Evolutionary conservation across 345 rosid species (phyloP).

Genomic region (Brassica carinata): DNA sequence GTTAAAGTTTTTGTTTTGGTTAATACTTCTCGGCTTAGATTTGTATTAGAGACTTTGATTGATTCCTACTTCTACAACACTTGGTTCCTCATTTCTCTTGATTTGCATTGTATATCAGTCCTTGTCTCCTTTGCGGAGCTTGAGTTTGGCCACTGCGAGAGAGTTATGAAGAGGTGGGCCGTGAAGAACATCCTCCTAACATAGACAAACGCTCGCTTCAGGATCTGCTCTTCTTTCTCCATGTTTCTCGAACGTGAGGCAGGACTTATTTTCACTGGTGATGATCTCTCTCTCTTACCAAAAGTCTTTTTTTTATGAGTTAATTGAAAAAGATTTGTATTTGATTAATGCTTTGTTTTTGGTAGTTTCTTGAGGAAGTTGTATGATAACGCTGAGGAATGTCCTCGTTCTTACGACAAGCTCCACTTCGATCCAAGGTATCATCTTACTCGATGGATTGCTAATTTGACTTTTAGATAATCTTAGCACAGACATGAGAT

Average conservation of each 20-base stretch:
- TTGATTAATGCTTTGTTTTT: slow-evolving; percentile 18
- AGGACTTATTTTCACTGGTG: slow-evolving; percentile 93
- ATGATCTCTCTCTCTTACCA: background rate
- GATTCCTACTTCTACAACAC: background rate
- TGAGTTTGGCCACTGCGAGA: slow-evolving; percentile 65
- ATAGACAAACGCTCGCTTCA: slow-evolving; percentile 64
- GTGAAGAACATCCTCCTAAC: slow-evolving; percentile 47
- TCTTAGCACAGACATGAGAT: slow-evolving; percentile 10
- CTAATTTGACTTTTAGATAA: slow-evolving; percentile 12
- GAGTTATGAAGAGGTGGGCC: slow-evolving; percentile 72
- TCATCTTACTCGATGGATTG: background rate
- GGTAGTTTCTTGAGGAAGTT: slow-evolving; percentile 87
- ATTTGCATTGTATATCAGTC: slow-evolving; percentile 42
- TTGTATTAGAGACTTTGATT: slow-evolving; percentile 6
- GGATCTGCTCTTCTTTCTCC: slow-evolving; percentile 87
- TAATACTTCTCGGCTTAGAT: slow-evolving; percentile 59
- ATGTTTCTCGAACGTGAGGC: slow-evolving; percentile 95
- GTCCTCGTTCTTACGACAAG: slow-evolving; percentile 94
- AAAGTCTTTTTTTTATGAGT: background rate
- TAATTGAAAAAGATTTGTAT: background rate
- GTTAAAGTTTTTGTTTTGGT: no score
- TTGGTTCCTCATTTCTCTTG: slow-evolving; percentile 10
- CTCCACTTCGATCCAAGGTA: slow-evolving; percentile 92
- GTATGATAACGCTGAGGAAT: slow-evolving; percentile 65
- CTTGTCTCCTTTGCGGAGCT: slow-evolving; percentile 44